phyloP scores from a whole-genome alignment of 139 green algal species.

The Bryopsis sp. region DNA sequence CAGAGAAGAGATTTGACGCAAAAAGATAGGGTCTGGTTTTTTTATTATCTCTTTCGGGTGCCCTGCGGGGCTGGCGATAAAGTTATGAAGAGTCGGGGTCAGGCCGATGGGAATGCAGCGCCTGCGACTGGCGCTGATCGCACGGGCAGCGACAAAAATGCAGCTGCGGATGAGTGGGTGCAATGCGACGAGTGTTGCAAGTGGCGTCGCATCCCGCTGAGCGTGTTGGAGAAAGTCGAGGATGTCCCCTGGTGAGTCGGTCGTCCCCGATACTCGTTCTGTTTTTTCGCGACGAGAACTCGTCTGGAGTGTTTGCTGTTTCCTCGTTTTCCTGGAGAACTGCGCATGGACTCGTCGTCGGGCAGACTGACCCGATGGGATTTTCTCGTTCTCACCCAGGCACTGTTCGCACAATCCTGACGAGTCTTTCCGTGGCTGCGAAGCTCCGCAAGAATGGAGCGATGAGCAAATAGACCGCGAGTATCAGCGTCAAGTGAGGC shows the following conservation, averaged over 20 bases:
- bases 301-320: background rate
- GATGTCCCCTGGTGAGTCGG: constrained; percentile 49
- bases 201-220: constrained; percentile 59
- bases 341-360: background rate
- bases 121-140: too few relatives aligned
- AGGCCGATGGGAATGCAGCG: too few relatives aligned
- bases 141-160: too few relatives aligned
- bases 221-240: constrained; percentile 40
- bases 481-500: background rate
- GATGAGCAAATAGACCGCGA: background rate
- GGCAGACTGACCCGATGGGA: background rate
- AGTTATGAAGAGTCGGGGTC: too few relatives aligned
- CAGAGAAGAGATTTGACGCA: too few relatives aligned
- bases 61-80: too few relatives aligned
- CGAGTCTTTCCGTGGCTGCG: background rate
- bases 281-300: background rate
- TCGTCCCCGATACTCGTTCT: background rate
- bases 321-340: too few relatives aligned
- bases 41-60: too few relatives aligned
- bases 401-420: constrained; percentile 7
- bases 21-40: too few relatives aligned
- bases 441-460: background rate
- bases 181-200: constrained; percentile 75
- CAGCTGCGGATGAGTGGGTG: too few relatives aligned
- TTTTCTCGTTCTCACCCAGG: constrained; percentile 2